Conservation (phyloP, 164 flowering plant genomes). For the Stephania yunnanensis region DNA sequence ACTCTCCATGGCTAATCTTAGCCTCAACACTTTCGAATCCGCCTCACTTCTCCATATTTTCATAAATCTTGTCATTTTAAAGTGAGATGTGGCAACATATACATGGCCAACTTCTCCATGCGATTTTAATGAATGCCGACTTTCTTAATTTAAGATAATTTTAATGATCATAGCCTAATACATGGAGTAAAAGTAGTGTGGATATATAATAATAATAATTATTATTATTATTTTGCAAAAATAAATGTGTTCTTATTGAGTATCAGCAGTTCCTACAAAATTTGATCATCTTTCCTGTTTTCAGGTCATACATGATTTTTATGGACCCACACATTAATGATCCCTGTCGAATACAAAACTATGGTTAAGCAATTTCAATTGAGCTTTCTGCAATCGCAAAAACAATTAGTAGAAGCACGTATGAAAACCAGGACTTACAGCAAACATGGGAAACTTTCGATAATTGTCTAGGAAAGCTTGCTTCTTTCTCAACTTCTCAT, state of each 20-base stretch:
- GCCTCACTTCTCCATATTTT: neutral
- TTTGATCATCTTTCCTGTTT: neutral
- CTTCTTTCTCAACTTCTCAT: constrained; percentile 91
- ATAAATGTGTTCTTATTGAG: neutral
- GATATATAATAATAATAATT: no score
- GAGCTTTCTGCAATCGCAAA: neutral
- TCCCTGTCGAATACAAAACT: neutral
- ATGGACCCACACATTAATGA: neutral
- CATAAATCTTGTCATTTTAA: neutral
- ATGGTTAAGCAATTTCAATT: neutral
- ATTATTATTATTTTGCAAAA: neutral
- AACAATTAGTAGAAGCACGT: neutral
- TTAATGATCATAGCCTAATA: neutral
- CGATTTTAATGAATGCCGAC: neutral
- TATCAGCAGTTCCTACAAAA: neutral
- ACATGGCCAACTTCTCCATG: neutral
- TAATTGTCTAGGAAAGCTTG: constrained; percentile 99
- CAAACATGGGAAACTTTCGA: constrained; percentile 96
- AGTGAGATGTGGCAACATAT: neutral
- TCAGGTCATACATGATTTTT: neutral
- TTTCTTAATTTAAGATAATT: neutral
- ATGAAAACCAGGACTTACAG: constrained; percentile 45
- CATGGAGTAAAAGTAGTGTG: neutral
- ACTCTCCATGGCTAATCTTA: neutral
- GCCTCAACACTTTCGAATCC: neutral